Conservation (phyloP, 495 filamentous ascomycete genomes). For the Trypethelium eluteriae region DNA sequence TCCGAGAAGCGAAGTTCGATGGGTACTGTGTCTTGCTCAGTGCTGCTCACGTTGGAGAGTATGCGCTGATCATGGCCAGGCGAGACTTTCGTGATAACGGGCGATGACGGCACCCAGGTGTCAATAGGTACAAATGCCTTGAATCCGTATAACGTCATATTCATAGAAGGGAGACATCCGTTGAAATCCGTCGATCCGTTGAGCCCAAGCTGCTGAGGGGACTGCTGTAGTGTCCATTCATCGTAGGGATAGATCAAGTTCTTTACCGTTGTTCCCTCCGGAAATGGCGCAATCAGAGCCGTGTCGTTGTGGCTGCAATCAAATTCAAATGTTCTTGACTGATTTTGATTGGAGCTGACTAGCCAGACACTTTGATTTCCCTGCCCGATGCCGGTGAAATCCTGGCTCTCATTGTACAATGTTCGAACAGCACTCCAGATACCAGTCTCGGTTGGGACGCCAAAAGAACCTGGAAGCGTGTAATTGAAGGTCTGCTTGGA, state of each 20-base stretch:
- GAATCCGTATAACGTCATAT: constrained; percentile 53
- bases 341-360: constrained; percentile 57
- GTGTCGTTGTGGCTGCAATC: constrained; percentile 45
- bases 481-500: constrained; percentile 52
- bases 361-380: constrained; percentile 58
- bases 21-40: constrained; percentile 42
- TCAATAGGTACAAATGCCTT: constrained; percentile 54
- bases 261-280: constrained; percentile 49
- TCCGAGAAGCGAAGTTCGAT: constrained; percentile 54
- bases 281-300: constrained; percentile 54
- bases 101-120: constrained; percentile 45
- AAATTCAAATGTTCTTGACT: constrained; percentile 51
- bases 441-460: constrained; percentile 53
- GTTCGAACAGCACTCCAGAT: constrained; percentile 59
- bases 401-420: constrained; percentile 44
- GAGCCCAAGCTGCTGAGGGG: constrained; percentile 36
- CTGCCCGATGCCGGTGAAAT: constrained; percentile 37
- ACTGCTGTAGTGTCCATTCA: constrained; percentile 41
- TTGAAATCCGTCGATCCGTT: constrained; percentile 43
- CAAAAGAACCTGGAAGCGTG: constrained; percentile 47
- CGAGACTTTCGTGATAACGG: constrained; percentile 58
- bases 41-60: constrained; percentile 42
- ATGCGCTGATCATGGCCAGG: constrained; percentile 60
- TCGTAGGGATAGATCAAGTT: constrained; percentile 63
- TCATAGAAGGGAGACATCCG: constrained; percentile 51